Conservation (phyloP, 169 alveolate species). For the Eimeria praecox region DNA sequence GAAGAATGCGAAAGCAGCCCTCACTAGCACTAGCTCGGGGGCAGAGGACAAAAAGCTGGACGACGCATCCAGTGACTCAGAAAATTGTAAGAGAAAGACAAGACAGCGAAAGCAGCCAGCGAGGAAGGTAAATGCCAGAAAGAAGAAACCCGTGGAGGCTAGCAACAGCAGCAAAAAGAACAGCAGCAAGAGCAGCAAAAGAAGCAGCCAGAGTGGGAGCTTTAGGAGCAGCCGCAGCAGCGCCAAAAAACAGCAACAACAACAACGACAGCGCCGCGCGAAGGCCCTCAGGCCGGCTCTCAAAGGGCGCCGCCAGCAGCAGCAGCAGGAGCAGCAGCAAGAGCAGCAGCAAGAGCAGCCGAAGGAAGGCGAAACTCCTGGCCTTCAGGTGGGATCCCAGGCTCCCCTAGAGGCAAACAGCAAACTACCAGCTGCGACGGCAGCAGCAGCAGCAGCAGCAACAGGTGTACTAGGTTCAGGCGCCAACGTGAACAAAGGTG, state of each 20-base stretch:
- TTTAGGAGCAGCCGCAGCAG: conserved; percentile 54
- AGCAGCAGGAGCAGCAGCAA: not conserved
- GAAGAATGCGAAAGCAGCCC: not conserved
- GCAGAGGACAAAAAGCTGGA: not conserved
- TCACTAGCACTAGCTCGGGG: conserved; percentile 34
- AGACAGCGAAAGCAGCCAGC: conserved; percentile 24
- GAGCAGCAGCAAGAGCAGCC: conserved; percentile 15
- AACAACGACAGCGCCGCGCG: conserved; percentile 39
- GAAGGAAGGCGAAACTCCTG: not conserved
- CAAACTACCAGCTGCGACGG: not conserved
- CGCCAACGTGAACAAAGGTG: not conserved
- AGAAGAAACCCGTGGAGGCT: not conserved
- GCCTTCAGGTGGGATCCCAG: not conserved
- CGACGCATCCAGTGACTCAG: conserved; percentile 25
- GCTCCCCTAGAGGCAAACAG: not conserved
- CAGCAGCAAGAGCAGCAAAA: not conserved
- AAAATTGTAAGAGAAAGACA: not conserved
- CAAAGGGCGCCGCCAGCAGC: conserved; percentile 63
- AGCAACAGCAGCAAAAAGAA: not conserved
- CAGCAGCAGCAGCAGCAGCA: not conserved
- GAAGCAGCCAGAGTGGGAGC: not conserved
- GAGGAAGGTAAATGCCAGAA: not conserved
- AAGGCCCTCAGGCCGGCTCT: conserved; percentile 65
- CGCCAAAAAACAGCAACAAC: conserved; percentile 5
- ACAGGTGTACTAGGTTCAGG: not conserved